A percentile compares a stretch with the other conserved stretches of the same genome.
These are phyloP conservation scores for Syncephalis plumigaleata DNA, from an alignment of 371 early-diverging fungal genomes.

Conservation along the genomic window DNA sequence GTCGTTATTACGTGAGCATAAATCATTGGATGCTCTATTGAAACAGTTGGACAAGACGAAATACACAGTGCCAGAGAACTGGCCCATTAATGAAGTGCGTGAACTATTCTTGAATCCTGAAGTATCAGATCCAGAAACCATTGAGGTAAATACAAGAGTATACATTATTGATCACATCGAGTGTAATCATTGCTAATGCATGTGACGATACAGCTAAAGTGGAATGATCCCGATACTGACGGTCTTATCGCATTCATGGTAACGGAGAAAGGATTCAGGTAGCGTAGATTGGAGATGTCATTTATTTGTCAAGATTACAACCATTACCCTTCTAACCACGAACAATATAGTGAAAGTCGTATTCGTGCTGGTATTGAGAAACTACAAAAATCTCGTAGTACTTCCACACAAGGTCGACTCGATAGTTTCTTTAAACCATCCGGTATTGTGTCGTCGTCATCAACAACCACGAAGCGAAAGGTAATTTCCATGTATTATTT, in stretches of 20 bases:
- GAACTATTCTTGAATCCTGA: slow-evolving; percentile 76
- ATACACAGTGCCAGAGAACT: slow-evolving; percentile 69
- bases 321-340: not conserved
- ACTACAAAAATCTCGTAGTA: slow-evolving; percentile 46
- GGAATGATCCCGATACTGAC: slow-evolving; percentile 81
- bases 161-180: slow-evolving; percentile 7
- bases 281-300: slow-evolving; percentile 1
- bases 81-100: slow-evolving; percentile 87
- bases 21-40: slow-evolving; percentile 74
- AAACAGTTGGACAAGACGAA: slow-evolving; percentile 53
- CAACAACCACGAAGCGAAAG: not conserved
- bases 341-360: slow-evolving; percentile 60
- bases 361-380: slow-evolving; percentile 76
- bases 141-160: slow-evolving; percentile 22
- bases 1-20: slow-evolving; percentile 78
- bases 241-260: slow-evolving; percentile 84
- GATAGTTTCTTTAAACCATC: slow-evolving; percentile 69
- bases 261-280: slow-evolving; percentile 90
- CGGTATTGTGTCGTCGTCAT: slow-evolving; percentile 3
- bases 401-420: slow-evolving; percentile 77
- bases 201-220: slow-evolving; percentile 37
- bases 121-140: slow-evolving; percentile 40
- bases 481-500: not conserved
- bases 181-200: not conserved
- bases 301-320: not conserved